A percentile compares a stretch with the other conserved stretches of the same genome.
phyloP scores from a whole-genome alignment of 306 rosid species.

The Cucumis cinereus region DNA sequence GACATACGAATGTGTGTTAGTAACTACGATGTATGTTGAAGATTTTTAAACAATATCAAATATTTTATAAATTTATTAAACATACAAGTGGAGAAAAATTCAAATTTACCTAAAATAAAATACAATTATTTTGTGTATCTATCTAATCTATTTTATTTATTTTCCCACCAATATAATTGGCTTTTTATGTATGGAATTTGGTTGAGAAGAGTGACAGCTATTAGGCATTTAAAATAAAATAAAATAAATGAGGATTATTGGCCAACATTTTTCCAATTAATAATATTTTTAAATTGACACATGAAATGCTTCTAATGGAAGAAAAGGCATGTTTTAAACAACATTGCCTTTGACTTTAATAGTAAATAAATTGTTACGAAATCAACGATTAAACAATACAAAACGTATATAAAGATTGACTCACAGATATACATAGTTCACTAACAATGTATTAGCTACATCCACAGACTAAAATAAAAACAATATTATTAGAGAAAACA shows the following conservation, averaged over 20 bases:
- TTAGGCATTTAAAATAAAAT: background rate
- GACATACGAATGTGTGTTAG: no score
- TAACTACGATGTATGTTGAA: no score
- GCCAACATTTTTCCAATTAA: background rate
- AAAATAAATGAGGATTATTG: background rate
- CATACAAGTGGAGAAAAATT: no score
- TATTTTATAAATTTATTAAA: no score
- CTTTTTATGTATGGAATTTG: background rate
- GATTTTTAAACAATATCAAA: no score
- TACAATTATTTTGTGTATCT: background rate
- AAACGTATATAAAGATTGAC: no score
- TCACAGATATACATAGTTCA: no score
- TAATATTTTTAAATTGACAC: background rate
- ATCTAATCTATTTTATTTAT: background rate
- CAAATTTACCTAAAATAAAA: background rate
- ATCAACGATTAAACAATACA: no score
- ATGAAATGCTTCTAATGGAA: background rate
- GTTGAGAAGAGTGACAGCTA: background rate
- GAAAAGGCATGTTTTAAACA: background rate
- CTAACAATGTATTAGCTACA: no score
- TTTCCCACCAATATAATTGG: background rate
- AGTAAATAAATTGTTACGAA: background rate
- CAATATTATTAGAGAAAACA: no score
- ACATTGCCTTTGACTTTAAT: background rate
- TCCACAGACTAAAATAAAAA: no score